Conservation (phyloP, 192 early-diverging fungal species). For the Lunasporangiospora selenospora region DNA sequence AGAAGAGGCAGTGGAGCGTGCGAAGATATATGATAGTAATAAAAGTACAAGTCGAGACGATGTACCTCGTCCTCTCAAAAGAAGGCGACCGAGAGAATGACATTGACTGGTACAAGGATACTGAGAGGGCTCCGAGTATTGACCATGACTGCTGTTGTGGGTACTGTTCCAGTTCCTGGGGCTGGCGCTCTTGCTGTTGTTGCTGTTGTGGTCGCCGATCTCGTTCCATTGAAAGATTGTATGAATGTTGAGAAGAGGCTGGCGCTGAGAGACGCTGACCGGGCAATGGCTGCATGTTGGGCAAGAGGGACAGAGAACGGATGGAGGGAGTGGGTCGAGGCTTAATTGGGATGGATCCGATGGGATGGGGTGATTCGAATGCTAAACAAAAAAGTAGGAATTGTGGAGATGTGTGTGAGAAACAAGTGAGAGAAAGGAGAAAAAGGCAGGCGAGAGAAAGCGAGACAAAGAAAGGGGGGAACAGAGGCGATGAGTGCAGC, state of each 20-base stretch:
- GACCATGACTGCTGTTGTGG: slow-evolving; percentile 20
- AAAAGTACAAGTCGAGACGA: slow-evolving; percentile 44
- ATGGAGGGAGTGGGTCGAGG: not conserved
- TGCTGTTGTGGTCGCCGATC: not conserved
- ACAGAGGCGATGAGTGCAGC: no score
- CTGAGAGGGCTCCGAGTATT: slow-evolving; percentile 26
- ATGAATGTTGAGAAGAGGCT: no score
- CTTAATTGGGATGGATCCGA: not conserved
- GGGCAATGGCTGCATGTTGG: no score
- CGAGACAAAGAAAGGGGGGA: not conserved
- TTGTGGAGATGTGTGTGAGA: not conserved
- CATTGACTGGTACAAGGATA: slow-evolving; percentile 39
- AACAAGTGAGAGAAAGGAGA: not conserved
- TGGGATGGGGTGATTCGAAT: no score
- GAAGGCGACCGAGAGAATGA: slow-evolving; percentile 43
- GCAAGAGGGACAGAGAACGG: not conserved
- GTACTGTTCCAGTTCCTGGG: not conserved
- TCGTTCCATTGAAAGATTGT: not conserved
- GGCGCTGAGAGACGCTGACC: no score
- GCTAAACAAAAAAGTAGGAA: not conserved
- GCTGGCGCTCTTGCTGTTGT: slow-evolving; percentile 1
- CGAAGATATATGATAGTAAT: slow-evolving; percentile 44
- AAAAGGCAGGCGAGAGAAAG: not conserved
- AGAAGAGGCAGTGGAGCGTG: slow-evolving; percentile 47
- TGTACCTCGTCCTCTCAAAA: slow-evolving; percentile 42